These are phyloP conservation scores for Boletus huronensis DNA, from an alignment of 768 basidiomycete genomes.

Conservation along the genomic window DNA sequence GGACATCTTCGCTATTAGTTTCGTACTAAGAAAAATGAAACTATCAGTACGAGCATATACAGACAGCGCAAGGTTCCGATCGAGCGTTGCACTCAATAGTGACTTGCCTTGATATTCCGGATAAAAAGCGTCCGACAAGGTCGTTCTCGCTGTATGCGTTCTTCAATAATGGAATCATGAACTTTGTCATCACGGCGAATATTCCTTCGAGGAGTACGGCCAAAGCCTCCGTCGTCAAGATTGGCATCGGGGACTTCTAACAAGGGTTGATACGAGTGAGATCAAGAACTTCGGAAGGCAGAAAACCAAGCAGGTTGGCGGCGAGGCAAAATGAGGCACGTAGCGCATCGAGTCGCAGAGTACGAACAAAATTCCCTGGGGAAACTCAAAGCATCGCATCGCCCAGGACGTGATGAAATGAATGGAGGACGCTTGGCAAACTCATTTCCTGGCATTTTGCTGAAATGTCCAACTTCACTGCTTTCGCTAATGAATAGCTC, in stretches of 20 bases:
- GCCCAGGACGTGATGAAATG: conserved; percentile 16
- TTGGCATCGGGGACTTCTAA: conserved; percentile 61
- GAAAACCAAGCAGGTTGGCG: conserved; percentile 38
- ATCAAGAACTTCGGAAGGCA: conserved; percentile 47
- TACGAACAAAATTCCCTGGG: conserved; percentile 17
- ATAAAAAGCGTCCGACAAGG: conserved; percentile 96
- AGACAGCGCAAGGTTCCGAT: conserved; percentile 6
- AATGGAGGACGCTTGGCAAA: conserved; percentile 19
- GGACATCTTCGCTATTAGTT: conserved; percentile 82
- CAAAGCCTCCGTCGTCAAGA: conserved; percentile 52
- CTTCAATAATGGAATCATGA: conserved; percentile 89
- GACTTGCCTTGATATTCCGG: conserved; percentile 94
- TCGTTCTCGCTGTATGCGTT: conserved; percentile 89
- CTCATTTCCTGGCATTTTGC: conserved; percentile 30
- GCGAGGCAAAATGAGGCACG: conserved; percentile 43
- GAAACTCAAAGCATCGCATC: conserved; percentile 28
- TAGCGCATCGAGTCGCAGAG: conserved; percentile 39
- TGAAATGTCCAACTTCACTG: conserved; percentile 36
- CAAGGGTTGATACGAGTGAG: conserved; percentile 40
- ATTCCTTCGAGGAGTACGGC: conserved; percentile 43
- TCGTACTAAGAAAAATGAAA: conserved; percentile 60
- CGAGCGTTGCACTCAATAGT: conserved; percentile 12
- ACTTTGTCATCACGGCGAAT: conserved; percentile 81
- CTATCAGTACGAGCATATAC: conserved; percentile 11
- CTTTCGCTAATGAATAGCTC: conserved; percentile 48